Base-by-base conservation (phyloP, 2,329 filamentous ascomycete genomes). In the Fusarium sp. region DNA sequence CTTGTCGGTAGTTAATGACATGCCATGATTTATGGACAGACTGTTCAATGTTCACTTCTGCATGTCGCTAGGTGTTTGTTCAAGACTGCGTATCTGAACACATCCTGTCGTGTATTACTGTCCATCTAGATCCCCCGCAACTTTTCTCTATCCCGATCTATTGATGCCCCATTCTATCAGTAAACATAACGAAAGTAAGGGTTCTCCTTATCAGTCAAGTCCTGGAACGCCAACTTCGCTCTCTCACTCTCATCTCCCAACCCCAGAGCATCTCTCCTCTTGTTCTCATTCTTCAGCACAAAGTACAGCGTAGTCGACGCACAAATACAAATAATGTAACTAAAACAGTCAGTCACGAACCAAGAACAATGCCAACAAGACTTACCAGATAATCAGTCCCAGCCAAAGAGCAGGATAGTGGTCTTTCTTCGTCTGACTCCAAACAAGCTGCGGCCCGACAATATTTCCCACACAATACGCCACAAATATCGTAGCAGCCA, bases 391-490 rank as follows among this genome's bases (percentile, higher is more conserved):
- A 20, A 94, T 93, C 67, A 95, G 79, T 0, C 92, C 92, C 2
- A 88, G 83, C 92, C 92, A 94, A 14, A 94, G 78, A 74, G 90
- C 88, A 0, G 93, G 92, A 77, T 94, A 94, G 80, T 94, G 93
- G 54, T 87, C 79, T 1, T 79, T 82, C 73, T 91, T 91, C 1
- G 90, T 91, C 80, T 92, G 84, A n/a, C 87, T 90, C 75, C 89
- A 89, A 45, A 94, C 88, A 44, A 94, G 84, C 81, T 93, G 91
- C 7, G 93, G 93, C 0, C 92, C 92, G 31, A 94, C 90, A 57
- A 95, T 94, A 75, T 94, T 94, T 4, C 92, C 87, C 6, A 94
- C 90, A 63, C 91, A 93, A 78, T 94, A 94, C 1, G 91, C 92
- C 0, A 93, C 91, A 71, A 94, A 95, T 3, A 93, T 91, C 0